phyloP scores from a whole-genome alignment of 331 rosid species.

The Quercus tomentella region DNA sequence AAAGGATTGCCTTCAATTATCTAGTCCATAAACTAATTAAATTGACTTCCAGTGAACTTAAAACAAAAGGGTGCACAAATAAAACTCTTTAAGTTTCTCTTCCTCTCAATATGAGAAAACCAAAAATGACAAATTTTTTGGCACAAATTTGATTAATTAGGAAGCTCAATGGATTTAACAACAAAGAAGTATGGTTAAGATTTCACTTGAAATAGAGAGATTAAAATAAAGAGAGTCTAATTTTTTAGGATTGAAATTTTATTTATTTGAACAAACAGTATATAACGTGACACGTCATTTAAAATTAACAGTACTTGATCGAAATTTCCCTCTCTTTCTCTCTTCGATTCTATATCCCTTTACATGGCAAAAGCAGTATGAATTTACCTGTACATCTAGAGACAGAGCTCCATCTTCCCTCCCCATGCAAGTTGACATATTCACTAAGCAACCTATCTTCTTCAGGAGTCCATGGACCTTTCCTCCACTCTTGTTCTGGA shows the following conservation, averaged over 20 bases:
- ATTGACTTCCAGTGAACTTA: not conserved
- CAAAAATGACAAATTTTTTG: not conserved
- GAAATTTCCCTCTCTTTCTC: not conserved
- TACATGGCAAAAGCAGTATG: not conserved
- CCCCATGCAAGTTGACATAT: slow-evolving; percentile 48
- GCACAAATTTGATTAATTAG: not conserved
- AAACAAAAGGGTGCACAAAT: not conserved
- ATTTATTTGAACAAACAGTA: too few species aligned
- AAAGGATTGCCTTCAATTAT: not conserved
- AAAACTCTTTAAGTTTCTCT: not conserved
- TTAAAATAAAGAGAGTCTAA: too few species aligned
- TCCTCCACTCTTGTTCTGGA: slow-evolving; percentile 48
- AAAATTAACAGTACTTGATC: not conserved
- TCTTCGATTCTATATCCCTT: not conserved
- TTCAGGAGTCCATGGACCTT: slow-evolving; percentile 75
- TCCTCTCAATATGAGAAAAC: not conserved
- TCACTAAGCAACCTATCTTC: slow-evolving; percentile 58
- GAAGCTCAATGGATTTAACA: not conserved
- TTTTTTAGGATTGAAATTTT: too few species aligned
- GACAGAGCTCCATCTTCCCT: slow-evolving; percentile 63
- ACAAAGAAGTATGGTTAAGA: not conserved
- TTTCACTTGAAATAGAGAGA: too few species aligned
- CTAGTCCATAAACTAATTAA: not conserved
- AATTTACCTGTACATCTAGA: slow-evolving; percentile 47
- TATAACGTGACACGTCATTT: too few species aligned